Conservation (phyloP, 352 stramenopile genomes). For the Poterioochromonas sp. region DNA sequence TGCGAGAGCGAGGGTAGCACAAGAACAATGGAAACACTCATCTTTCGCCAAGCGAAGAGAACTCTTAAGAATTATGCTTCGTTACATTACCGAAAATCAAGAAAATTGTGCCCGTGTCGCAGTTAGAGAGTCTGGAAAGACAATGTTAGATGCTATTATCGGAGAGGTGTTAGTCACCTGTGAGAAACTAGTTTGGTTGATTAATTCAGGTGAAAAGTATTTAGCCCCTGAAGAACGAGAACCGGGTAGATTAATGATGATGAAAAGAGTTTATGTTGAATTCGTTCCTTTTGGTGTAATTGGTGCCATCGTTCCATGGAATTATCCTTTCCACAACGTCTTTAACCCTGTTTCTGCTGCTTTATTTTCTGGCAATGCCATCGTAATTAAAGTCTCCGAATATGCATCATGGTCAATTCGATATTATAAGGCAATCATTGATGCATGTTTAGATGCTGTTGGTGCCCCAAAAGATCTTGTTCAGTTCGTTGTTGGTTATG, state of each 20-base stretch:
- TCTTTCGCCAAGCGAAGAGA: slow-evolving; percentile 56
- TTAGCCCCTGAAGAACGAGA: slow-evolving; percentile 52
- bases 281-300: slow-evolving; percentile 72
- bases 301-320: slow-evolving; percentile 74
- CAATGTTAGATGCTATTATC: slow-evolving; percentile 51
- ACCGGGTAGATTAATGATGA: slow-evolving; percentile 61
- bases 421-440: slow-evolving; percentile 35
- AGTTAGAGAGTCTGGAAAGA: slow-evolving; percentile 64
- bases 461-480: slow-evolving; percentile 55
- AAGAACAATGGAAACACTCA: slow-evolving; percentile 61
- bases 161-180: slow-evolving; percentile 67
- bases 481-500: slow-evolving; percentile 58
- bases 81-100: slow-evolving; percentile 62
- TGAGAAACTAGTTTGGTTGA: slow-evolving; percentile 71
- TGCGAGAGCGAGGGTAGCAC: slow-evolving; percentile 53
- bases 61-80: slow-evolving; percentile 63
- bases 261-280: slow-evolving; percentile 71
- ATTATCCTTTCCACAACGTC: slow-evolving; percentile 79
- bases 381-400: slow-evolving; percentile 73
- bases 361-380: slow-evolving; percentile 60
- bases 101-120: slow-evolving; percentile 62
- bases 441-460: slow-evolving; percentile 27
- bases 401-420: slow-evolving; percentile 64
- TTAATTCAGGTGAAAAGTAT: slow-evolving; percentile 59
- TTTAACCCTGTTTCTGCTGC: slow-evolving; percentile 74